phyloP scores from a whole-genome alignment of 1,284 basidiomycete species.

The Sphagnurus paluster region DNA sequence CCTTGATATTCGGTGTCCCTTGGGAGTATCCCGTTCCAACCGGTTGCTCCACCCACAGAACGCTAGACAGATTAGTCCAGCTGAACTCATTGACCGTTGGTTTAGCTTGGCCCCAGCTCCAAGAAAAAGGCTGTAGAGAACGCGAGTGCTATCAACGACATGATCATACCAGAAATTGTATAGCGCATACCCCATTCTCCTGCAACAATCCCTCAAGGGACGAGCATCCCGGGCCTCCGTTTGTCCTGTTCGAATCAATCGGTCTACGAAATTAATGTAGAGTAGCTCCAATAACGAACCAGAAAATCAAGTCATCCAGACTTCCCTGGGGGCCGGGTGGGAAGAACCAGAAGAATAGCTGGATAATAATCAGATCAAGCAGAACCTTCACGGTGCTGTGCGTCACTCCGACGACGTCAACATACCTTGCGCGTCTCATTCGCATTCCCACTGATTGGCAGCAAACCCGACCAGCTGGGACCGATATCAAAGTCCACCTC shows the following conservation, averaged over 20 bases:
- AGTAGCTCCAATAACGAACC: no score
- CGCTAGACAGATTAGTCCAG: constrained; percentile 80
- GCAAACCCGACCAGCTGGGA: constrained; percentile 71
- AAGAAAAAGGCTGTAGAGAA: constrained; percentile 57
- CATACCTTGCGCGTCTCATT: constrained; percentile 68
- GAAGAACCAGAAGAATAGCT: constrained; percentile 90
- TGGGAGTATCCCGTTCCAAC: constrained; percentile 82
- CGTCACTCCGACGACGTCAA: not conserved
- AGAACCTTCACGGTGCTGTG: not conserved
- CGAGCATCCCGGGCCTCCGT: constrained; percentile 64
- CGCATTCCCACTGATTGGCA: constrained; percentile 62
- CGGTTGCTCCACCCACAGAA: constrained; percentile 85
- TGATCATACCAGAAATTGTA: no score
- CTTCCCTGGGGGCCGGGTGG: constrained; percentile 73
- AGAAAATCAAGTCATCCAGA: constrained; percentile 71
- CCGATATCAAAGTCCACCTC: constrained; percentile 73
- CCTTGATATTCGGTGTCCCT: constrained; percentile 65
- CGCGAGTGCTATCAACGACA: not conserved
- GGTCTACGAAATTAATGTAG: no score
- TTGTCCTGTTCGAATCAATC: constrained; percentile 35
- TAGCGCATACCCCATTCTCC: constrained; percentile 80
- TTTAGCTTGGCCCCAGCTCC: constrained; percentile 65
- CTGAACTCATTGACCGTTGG: constrained; percentile 70
- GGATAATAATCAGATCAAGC: not conserved
- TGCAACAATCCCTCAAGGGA: constrained; percentile 77